Conservation (phyloP, 176 grass and related monocot species). For the Guadua angustifolia region DNA sequence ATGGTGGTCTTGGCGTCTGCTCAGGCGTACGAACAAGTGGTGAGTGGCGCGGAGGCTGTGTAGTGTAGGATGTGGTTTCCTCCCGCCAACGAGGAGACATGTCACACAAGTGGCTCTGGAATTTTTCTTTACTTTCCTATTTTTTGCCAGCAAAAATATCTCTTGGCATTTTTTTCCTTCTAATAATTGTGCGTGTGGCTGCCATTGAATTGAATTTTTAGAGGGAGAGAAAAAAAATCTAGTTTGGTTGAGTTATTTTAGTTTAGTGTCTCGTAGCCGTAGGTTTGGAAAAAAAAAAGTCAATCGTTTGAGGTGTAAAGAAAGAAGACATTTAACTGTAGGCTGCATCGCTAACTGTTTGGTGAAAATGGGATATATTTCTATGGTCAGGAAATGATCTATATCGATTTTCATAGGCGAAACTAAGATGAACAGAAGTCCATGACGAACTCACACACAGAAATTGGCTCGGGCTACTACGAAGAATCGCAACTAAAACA, state of each 20-base stretch:
- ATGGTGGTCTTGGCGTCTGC: constrained; percentile 46
- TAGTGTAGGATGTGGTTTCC: constrained; percentile 33
- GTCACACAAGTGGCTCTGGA: not conserved
- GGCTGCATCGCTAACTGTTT: not conserved
- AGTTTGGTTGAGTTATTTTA: too few relatives aligned
- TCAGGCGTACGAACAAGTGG: not conserved
- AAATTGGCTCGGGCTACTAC: too few relatives aligned
- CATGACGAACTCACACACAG: too few relatives aligned
- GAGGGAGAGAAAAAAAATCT: not conserved
- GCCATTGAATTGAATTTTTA: not conserved
- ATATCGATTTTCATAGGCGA: too few relatives aligned
- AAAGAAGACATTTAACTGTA: too few relatives aligned
- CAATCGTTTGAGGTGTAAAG: not conserved
- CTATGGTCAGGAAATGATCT: not conserved
- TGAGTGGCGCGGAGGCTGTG: constrained; percentile 37
- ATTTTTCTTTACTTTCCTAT: not conserved
- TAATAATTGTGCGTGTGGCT: not conserved
- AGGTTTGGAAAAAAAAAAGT: not conserved
- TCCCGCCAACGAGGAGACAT: constrained; percentile 13
- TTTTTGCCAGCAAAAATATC: not conserved
- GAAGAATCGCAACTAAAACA: too few relatives aligned
- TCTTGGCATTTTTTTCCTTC: not conserved
- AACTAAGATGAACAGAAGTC: too few relatives aligned
- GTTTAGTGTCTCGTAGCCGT: not conserved
- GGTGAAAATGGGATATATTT: not conserved